Percentiles rank a stretch among this genome's conserved stretches.
Evolutionary conservation across 495 filamentous ascomycete species (phyloP).

Genomic region (Penicillium chermesinum): DNA sequence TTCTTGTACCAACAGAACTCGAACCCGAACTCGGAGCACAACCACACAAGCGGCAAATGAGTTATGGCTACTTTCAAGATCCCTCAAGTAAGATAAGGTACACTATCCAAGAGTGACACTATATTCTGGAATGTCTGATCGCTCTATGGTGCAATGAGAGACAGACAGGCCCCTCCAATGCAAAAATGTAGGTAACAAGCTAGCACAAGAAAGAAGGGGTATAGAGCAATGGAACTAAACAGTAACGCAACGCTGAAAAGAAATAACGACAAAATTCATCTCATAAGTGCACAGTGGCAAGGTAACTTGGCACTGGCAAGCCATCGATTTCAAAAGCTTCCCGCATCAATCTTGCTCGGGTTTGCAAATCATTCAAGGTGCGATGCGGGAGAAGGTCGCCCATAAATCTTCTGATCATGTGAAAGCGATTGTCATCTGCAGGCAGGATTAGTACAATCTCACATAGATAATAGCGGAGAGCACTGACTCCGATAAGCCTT

Average conservation of each 20-base stretch:
- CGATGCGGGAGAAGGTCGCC: background rate
- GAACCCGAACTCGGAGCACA: no score
- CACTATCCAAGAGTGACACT: no score
- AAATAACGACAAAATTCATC: background rate
- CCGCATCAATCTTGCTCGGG: background rate
- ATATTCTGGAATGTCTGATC: no score
- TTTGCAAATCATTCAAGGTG: background rate
- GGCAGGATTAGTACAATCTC: no score
- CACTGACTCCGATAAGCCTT: background rate
- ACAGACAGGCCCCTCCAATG: no score
- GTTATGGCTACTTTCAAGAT: no score
- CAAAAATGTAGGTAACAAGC: no score
- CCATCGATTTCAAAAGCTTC: background rate
- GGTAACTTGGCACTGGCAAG: background rate
- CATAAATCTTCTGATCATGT: background rate
- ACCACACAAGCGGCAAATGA: no score
- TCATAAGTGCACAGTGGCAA: background rate
- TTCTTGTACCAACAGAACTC: no score
- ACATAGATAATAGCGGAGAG: background rate
- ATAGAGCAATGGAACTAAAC: background rate
- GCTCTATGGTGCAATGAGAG: no score
- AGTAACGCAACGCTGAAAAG: background rate
- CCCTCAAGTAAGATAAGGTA: no score
- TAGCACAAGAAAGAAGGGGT: conserved; percentile 3
- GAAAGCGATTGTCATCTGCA: background rate